These are phyloP conservation scores for Brassica carinata DNA, from an alignment of 345 rosid genomes.

Conservation along the genomic window DNA sequence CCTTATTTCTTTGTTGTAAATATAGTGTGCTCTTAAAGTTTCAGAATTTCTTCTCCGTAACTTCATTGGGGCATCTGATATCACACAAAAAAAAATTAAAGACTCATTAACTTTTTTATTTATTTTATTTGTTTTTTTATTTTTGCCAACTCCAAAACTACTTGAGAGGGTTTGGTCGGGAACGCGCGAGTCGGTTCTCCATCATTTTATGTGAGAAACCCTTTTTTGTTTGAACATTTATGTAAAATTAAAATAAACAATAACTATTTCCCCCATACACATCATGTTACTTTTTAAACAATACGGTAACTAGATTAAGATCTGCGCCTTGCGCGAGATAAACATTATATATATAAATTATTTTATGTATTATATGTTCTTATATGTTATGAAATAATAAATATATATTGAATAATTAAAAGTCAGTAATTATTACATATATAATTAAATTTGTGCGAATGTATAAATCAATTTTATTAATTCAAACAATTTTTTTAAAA, in stretches of 20 bases:
- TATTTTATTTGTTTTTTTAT: neutral
- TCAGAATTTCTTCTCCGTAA: conserved; percentile 40
- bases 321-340: no score
- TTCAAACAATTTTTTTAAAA: no score
- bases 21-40: conserved; percentile 42
- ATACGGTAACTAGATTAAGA: no score
- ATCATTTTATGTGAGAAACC: conserved; percentile 36
- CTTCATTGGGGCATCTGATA: conserved; percentile 37
- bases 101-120: neutral
- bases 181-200: conserved; percentile 37
- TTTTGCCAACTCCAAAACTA: conserved; percentile 31
- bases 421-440: no score
- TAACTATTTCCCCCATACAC: neutral
- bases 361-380: no score
- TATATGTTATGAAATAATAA: no score
- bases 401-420: no score
- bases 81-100: neutral
- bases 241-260: neutral
- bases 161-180: conserved; percentile 9
- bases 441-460: no score
- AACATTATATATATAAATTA: no score
- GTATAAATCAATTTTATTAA: no score
- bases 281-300: neutral
- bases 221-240: neutral
- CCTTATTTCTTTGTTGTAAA: conserved; percentile 46